Evolutionary conservation across 2,329 filamentous ascomycete genomes (phyloP), one percentile per base, ranked within the genome.

Genomic region (Exophiala dermatitidis): DNA sequence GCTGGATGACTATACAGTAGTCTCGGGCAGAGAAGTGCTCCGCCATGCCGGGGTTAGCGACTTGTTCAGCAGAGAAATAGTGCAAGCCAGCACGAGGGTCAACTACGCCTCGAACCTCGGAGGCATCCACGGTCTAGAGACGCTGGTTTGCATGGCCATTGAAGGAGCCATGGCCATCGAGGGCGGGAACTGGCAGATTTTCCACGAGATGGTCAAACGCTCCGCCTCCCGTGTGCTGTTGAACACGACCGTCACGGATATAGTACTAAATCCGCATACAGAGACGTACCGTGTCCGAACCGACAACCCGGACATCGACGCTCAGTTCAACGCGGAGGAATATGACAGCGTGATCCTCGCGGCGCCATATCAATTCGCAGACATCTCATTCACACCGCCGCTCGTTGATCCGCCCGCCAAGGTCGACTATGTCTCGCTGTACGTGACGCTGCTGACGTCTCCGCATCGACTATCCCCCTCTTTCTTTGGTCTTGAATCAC

Each of bases 181-280:
- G 9, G 90, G 90, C 4, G 93, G 93, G 1, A 98, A 97, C 68
- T 97, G 90, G 90, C 83, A 82, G 63, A 95, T 98, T 50, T 98
- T 98, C 66, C 78, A 84, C n/a, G 73, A 77, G 42, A 94, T 96
- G 86, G 73, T 91, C 1, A 75, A 79, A 36, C 71, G 74, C 0
- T 85, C 88, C 1, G 72, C 77, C 2, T 83, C 86, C 0, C 69
- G 74, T 0, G 60, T 90, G 3, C 72, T 74, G 37, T 73, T 87
- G 28, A 86, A 90, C 63, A 86, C 85, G 0, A 76, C 80, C 0
- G 85, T 96, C 0, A 74, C 76, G 0, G 73, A 73, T 3, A 80
- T 95, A 46, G 67, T 71, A 1, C 74, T 79, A 49, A 69, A 73
- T 12, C 67, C 64, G n/a, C 12, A 37, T 6, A 46, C 32, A 32